Base-by-base conservation (phyloP, 1,284 basidiomycete species). In the Fomitopsis betulina region DNA sequence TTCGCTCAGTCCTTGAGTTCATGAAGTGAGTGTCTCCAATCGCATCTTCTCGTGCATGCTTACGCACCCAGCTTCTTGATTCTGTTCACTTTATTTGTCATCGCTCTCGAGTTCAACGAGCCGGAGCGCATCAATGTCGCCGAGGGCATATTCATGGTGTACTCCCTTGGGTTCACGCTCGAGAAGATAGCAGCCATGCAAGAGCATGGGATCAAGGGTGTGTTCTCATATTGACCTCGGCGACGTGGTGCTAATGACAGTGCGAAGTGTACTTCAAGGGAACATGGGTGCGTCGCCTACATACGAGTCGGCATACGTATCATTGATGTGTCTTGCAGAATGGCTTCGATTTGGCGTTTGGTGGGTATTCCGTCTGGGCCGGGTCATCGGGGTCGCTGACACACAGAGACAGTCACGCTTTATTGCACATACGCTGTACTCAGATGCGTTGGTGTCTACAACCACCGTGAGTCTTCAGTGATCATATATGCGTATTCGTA, bases 181-280 rank as follows among this genome's bases (percentile, higher is more conserved):
- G 95, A 98, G 71, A 96, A 96, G 70, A 76, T 95, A 13, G 95
- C 95, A 9, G 89, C 94, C 3, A 92, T 96, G 84, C 91, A 96
- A 69, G 95, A 97, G 70, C 94, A 95, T 68, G 94, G 95, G 0
- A 83, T 96, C 55, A 86, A 83, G 81, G 88, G 91, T 84, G 62
- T 6, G 68, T 63, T 60, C 27, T 23, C 12, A 10, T 1, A 10
- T 2, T 1, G 30, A 6, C 25, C 17, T 7, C 45, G 25, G 10
- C 10, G 10, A 5, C 23, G 2, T 25, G 21, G 15, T 15, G 12
- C 25, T 47, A 1, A 47, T 30, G 25, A 30, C 23, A 30, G 45
- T 2, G 45, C 25, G 9, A 27, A 90, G 89, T 92, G 12, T 92
- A 86, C 70, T 89, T 89, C 72, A 91, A 87, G 66, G 89, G 89